Evolutionary conservation across 164 flowering plant genomes (phyloP).

Genomic region (Piper longum): DNA sequence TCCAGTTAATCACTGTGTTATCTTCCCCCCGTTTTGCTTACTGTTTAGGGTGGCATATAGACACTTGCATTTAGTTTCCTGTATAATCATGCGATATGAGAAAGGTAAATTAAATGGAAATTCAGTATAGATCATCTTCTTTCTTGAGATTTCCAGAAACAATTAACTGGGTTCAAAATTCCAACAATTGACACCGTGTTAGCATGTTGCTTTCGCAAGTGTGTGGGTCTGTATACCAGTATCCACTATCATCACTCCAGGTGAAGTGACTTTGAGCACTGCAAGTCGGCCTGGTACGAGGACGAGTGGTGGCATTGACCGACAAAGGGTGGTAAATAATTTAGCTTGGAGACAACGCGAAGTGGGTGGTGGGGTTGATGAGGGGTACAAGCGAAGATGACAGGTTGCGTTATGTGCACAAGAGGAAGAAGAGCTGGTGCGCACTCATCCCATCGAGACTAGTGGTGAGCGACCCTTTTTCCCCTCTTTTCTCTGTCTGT

Average conservation of each 20-base stretch:
- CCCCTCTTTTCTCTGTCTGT: not conserved
- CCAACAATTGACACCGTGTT: no score
- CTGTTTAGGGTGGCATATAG: not conserved
- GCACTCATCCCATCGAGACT: not conserved
- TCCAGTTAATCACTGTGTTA: not conserved
- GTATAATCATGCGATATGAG: not conserved
- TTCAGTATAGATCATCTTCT: not conserved
- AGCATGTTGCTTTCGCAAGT: no score
- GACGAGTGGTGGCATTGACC: not conserved
- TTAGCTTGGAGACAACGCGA: conserved; percentile 7
- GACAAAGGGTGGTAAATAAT: no score
- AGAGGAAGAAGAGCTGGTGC: not conserved
- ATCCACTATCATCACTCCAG: no score
- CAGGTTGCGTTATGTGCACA: not conserved
- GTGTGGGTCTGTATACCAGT: no score
- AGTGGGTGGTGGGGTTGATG: not conserved
- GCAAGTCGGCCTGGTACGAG: no score
- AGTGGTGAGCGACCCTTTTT: not conserved
- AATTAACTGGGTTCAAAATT: no score
- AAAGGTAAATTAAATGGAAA: no score
- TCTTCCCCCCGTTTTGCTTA: not conserved
- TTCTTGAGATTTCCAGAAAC: not conserved
- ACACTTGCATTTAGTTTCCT: not conserved
- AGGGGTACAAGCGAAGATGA: not conserved
- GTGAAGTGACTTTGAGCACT: no score